phyloP scores from a whole-genome alignment of 306 rosid species.

The Erythrophleum fordii region DNA sequence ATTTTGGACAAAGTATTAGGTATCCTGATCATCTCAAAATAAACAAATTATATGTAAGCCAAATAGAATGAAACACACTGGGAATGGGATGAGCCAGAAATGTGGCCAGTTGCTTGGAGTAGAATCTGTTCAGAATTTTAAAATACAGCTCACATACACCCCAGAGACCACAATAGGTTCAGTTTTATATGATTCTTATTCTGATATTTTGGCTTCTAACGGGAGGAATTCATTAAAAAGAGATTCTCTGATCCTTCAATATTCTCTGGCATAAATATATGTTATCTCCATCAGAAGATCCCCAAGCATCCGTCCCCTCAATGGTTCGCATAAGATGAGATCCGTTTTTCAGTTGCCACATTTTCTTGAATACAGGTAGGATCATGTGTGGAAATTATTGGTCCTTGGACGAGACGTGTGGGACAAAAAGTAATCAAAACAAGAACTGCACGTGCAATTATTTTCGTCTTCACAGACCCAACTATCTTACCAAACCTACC shows the following conservation, averaged over 20 bases:
- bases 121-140: not conserved
- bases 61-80: too few relatives aligned
- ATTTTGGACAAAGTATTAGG: too few relatives aligned
- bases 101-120: too few relatives aligned
- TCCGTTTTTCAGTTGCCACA: constrained; percentile 12
- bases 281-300: not conserved
- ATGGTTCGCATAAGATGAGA: not conserved
- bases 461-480: constrained; percentile 23
- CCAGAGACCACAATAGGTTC: not conserved
- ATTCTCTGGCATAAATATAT: not conserved
- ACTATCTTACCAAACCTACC: constrained; percentile 1
- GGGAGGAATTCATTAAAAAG: not conserved
- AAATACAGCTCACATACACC: constrained; percentile 31
- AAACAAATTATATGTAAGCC: too few relatives aligned
- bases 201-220: not conserved
- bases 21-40: too few relatives aligned
- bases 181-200: not conserved
- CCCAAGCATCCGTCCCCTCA: not conserved
- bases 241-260: not conserved
- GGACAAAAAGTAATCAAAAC: constrained; percentile 6
- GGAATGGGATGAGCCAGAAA: too few relatives aligned
- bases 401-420: constrained; percentile 36
- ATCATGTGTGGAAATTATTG: constrained; percentile 40
- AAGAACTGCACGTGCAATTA: constrained; percentile 47
- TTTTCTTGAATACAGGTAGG: constrained; percentile 28